Evolutionary conservation across 1,139 yeast genomes (phyloP).

Genomic region (Geotrichum phurueaensis): DNA sequence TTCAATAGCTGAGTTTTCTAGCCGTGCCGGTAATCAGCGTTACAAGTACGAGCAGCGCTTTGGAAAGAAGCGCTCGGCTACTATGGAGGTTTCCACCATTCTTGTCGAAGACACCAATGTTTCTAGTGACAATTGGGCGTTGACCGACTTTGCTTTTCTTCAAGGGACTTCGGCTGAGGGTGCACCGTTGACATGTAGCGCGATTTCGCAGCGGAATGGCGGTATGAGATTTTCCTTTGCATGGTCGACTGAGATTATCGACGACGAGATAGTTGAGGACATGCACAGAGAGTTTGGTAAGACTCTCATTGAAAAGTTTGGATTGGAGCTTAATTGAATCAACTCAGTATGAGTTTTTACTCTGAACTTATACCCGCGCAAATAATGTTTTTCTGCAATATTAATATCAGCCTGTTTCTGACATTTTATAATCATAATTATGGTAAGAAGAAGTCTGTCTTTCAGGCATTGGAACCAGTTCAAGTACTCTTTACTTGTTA

Average conservation of each 20-base stretch:
- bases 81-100: slow-evolving; percentile 9
- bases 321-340: background rate
- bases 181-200: slow-evolving; percentile 4
- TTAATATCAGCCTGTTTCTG: too few relatives aligned
- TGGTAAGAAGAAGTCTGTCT: too few relatives aligned
- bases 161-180: slow-evolving; percentile 7
- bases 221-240: background rate
- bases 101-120: background rate
- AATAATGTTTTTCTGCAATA: too few relatives aligned
- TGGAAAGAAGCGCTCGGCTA: background rate
- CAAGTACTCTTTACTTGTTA: too few relatives aligned
- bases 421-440: too few relatives aligned
- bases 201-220: slow-evolving; percentile 4
- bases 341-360: background rate
- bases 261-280: background rate
- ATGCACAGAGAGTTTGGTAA: background rate
- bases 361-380: too few relatives aligned
- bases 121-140: background rate
- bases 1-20: background rate
- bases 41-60: background rate
- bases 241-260: slow-evolving; percentile 2
- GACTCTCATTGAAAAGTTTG: background rate
- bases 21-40: background rate
- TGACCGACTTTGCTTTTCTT: background rate
- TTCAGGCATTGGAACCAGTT: too few relatives aligned